Evolutionary conservation across 129 eudicot species (phyloP), one percentile per base, ranked within the genome.

Genomic region (Mikania micrantha): DNA sequence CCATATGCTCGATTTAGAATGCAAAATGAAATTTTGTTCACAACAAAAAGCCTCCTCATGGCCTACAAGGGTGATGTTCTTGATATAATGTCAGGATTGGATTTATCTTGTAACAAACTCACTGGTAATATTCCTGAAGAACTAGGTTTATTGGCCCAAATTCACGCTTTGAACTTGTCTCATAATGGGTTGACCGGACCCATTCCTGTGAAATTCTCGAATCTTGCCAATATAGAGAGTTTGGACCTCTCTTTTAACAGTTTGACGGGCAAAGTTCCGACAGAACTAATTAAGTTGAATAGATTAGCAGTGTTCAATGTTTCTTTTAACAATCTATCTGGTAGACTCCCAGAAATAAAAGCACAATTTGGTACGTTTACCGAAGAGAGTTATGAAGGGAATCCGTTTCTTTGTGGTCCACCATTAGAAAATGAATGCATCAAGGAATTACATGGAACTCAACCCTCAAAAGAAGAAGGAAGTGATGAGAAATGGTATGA

Each of bases 81-180:
- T 64, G 58, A 78, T 59, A 58, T 10, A 16, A 72, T 72, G 74
- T 22, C 67, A 0, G 77, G 81, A 12, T 45, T 77, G 47, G 77
- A 77, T 54, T 25, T 77, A 9, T 77, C 81, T 0, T n/a, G 13
- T 31, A 70, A 77, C 64, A 70, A 63, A 20, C 34, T 77, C 1
- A 38, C 53, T 3, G 77, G 81, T 15, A 25, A 41, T 25, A 70
- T 77, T 34, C 81, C 73, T 7, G 1, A 27, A 22, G 72, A 70
- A 25, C 21, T 77, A 7, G 73, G 77, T 2, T 12, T 58, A 15
- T 19, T 77, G 22, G 64, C 10, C 17, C 8, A 49, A 45, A 70
- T 77, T 41, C 72, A 3, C 0, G 22, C 53, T 6, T 38, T 69
- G 7, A 69, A 69, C 53, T 24, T 69, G 28, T 69, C 65, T 69